Base-by-base conservation (phyloP, 148 eudicot genomes). In the Nepenthes gracilis region DNA sequence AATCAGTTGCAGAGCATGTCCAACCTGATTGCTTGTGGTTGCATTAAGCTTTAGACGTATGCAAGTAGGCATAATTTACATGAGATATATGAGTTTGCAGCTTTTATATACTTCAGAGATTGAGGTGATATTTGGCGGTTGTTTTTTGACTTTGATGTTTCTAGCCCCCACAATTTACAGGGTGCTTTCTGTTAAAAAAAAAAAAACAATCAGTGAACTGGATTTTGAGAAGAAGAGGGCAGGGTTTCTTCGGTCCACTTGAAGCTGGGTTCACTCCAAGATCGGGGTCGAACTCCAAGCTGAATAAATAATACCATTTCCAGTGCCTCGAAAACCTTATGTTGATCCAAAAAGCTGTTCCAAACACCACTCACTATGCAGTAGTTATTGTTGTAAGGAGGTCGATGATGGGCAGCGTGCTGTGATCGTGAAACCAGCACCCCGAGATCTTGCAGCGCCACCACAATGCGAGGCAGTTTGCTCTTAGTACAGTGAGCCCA, bases 281-380 rank as follows among this genome's bases (percentile, higher is more conserved):
- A 88, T 52, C 99, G 67, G 2, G 99, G 99, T 55, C 75, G 67
- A 9, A 88, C 73, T 14, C 99, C 96, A 9, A 82, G 74, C 76
- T 61, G 67, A 35, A 84, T 86, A 69, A 82, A 93, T 62, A 93
- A 23, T 8, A 78, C 45, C 95, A 88, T 84, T 67, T 93, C 96
- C 72, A 88, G 57, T 5, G 64, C 68, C 65, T 84, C 87, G 65
- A 84, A 89, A 35, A 88, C 79, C 54, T 73, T 86, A 47, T 72
- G 60, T 34, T 74, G 63, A 47, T 93, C 99, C 83, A 93, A 66
- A 32, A 80, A 53, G 13, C 61, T 67, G 57, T 88, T 88, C 96
- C 99, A 88, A 38, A 78, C 67, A 8, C 99, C 99, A 57, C 96
- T 88, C 47, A 88, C 99, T 48, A 93, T 93, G 67, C 96, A 93